Evolutionary conservation across 2,329 filamentous ascomycete genomes (phyloP).

Genomic region (Alternaria gansuensis): DNA sequence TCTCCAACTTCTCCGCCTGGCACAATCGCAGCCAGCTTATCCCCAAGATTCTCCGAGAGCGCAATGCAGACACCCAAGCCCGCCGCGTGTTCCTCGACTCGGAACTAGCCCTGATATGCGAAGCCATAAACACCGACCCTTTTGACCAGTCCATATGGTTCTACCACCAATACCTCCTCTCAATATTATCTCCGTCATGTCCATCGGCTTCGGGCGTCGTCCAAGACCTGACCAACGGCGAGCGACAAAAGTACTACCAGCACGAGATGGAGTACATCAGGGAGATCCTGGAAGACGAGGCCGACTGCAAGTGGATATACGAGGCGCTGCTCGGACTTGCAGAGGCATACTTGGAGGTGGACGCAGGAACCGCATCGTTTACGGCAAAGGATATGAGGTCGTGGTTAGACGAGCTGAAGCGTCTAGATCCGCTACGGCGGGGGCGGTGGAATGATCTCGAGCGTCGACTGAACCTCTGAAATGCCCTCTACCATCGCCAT

Average conservation of each 20-base stretch:
- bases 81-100: conserved; percentile 76
- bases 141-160: conserved; percentile 98
- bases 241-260: conserved; percentile 72
- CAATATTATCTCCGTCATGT: conserved; percentile 64
- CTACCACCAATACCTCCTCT: conserved; percentile 89
- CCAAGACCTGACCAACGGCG: conserved; percentile 66
- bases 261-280: conserved; percentile 78
- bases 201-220: conserved; percentile 67
- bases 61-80: conserved; percentile 68
- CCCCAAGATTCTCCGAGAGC: conserved; percentile 75
- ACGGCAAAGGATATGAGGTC: conserved; percentile 57
- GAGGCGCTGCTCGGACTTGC: conserved; percentile 83
- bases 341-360: conserved; percentile 64
- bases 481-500: conserved; percentile 45
- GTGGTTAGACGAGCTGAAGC: conserved; percentile 71
- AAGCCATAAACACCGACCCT: conserved; percentile 85
- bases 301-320: conserved; percentile 87
- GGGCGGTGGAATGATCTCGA: conserved; percentile 80
- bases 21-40: conserved; percentile 89
- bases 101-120: conserved; percentile 78
- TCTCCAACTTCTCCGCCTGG: conserved; percentile 98
- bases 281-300: conserved; percentile 71
- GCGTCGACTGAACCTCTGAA: conserved; percentile 55
- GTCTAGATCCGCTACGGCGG: conserved; percentile 75
- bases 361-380: conserved; percentile 51